These are phyloP conservation scores for Cyanidium caldarium DNA, from an alignment of 23 red algal genomes.

Conservation along the genomic window DNA sequence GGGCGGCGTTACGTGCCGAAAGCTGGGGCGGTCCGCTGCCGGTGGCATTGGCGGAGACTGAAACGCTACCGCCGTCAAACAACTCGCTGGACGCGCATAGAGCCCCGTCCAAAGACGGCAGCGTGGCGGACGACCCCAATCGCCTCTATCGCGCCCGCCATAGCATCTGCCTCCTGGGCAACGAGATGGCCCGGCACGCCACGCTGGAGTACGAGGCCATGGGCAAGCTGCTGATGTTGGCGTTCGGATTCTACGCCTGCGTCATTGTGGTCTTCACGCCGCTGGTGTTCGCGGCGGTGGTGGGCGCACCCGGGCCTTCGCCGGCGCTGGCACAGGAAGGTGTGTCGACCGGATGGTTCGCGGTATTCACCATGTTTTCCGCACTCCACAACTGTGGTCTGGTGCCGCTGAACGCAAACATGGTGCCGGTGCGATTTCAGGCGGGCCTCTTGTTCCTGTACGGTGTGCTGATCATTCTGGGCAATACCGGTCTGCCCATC, in stretches of 20 bases:
- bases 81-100: too few species aligned
- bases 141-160: too few species aligned
- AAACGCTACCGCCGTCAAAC: too few species aligned
- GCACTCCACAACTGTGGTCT: neutral
- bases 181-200: neutral
- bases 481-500: neutral
- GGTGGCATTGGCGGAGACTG: too few species aligned
- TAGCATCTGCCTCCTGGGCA: neutral
- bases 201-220: neutral
- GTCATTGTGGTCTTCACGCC: neutral
- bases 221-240: neutral
- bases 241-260: neutral
- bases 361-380: neutral
- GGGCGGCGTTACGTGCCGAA: too few species aligned
- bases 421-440: neutral
- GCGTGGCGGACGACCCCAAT: too few species aligned
- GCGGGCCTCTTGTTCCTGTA: neutral
- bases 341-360: neutral
- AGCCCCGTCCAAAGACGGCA: too few species aligned
- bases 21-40: too few species aligned
- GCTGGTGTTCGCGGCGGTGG: neutral
- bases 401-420: neutral
- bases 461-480: neutral
- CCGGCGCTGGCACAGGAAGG: neutral
- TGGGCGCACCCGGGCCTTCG: neutral